Conservation (phyloP, 106 monocot species). For the Acanthochlamys bracteata region DNA sequence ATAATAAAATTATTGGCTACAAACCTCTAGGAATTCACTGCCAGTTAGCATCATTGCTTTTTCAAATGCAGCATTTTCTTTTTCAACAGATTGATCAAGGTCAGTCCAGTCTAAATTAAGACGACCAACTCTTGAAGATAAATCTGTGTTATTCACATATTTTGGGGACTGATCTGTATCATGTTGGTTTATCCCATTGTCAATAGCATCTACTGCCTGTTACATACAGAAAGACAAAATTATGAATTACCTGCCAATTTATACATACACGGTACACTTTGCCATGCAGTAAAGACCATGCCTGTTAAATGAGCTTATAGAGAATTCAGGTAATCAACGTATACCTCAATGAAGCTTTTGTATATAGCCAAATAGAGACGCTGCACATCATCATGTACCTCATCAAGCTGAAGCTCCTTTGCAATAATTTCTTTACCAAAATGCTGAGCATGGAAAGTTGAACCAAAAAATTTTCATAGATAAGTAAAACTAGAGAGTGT, state of each 20-base stretch:
- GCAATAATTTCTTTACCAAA: constrained; percentile 92
- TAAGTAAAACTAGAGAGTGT: too few relatives aligned
- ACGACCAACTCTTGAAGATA: constrained; percentile 77
- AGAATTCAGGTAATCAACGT: neutral
- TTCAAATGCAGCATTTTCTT: constrained; percentile 91
- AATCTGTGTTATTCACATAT: constrained; percentile 71
- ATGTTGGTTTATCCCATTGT: constrained; percentile 90
- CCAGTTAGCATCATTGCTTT: constrained; percentile 79
- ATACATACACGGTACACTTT: too few relatives aligned
- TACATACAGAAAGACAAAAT: constrained; percentile 5
- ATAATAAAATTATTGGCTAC: too few relatives aligned
- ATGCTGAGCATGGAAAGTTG: constrained; percentile 32
- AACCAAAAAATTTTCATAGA: neutral
- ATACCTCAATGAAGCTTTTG: constrained; percentile 98
- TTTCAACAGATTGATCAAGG: constrained; percentile 82
- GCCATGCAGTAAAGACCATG: neutral
- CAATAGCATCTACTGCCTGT: constrained; percentile 93
- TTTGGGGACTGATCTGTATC: constrained; percentile 79
- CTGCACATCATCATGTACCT: constrained; percentile 66
- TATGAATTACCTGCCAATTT: neutral
- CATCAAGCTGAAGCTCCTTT: constrained; percentile 76
- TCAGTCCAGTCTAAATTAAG: constrained; percentile 91
- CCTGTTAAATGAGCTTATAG: neutral
- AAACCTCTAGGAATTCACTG: constrained; percentile 84
- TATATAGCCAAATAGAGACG: constrained; percentile 81